These are phyloP conservation scores for Pachysolen tannophilus DNA, from an alignment of 805 yeast genomes.

Conservation along the genomic window DNA sequence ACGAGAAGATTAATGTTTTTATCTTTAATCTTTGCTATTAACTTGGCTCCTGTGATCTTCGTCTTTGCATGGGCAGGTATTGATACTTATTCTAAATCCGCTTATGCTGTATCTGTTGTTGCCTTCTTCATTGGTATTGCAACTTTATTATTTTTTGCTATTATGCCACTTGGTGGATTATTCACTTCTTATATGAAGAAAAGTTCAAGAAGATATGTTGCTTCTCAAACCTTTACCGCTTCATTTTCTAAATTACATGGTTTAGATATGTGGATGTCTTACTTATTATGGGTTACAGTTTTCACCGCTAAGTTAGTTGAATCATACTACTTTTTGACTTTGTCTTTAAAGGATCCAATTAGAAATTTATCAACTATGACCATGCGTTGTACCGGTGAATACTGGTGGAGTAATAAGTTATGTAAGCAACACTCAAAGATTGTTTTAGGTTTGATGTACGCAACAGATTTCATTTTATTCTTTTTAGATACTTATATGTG, in stretches of 20 bases:
- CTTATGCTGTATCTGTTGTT: constrained; percentile 73
- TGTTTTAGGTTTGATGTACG: constrained; percentile 85
- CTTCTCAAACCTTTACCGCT: constrained; percentile 95
- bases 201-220: constrained; percentile 78
- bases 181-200: constrained; percentile 89
- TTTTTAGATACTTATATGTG: constrained; percentile 98
- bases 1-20: constrained; percentile 80
- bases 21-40: constrained; percentile 53
- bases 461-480: constrained; percentile 89
- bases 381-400: constrained; percentile 95
- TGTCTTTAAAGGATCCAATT: constrained; percentile 90
- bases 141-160: constrained; percentile 76
- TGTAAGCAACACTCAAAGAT: constrained; percentile 86
- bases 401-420: constrained; percentile 68
- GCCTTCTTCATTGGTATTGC: constrained; percentile 83
- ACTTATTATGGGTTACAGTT: constrained; percentile 81
- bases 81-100: constrained; percentile 58
- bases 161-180: constrained; percentile 95
- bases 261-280: constrained; percentile 94
- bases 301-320: constrained; percentile 85
- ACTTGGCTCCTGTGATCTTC: constrained; percentile 81
- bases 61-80: constrained; percentile 76
- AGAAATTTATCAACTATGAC: constrained; percentile 76
- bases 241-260: constrained; percentile 76
- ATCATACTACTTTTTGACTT: constrained; percentile 86